These are phyloP conservation scores for Psilocybe mexicana DNA, from an alignment of 1,284 basidiomycete genomes.

Conservation along the genomic window DNA sequence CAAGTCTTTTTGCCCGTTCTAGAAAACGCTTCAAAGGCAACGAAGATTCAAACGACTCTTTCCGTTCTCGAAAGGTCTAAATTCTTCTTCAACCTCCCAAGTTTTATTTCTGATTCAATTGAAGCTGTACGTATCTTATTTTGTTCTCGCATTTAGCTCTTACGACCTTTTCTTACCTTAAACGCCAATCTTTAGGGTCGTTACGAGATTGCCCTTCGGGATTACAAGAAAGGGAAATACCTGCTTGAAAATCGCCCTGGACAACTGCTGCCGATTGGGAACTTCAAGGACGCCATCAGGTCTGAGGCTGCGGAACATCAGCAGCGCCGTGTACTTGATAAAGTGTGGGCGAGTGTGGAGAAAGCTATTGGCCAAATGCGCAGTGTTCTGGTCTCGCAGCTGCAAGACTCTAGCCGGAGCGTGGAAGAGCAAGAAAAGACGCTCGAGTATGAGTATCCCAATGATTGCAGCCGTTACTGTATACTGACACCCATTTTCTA, in stretches of 20 bases:
- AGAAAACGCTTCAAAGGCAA: constrained; percentile 94
- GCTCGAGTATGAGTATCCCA: constrained; percentile 71
- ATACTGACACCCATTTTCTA: constrained; percentile 2
- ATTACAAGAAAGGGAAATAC: constrained; percentile 97
- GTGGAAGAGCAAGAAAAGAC: constrained; percentile 97
- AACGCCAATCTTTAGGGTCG: constrained; percentile 59
- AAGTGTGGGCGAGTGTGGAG: constrained; percentile 96
- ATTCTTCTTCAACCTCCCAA: constrained; percentile 98
- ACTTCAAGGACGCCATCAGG: constrained; percentile 53
- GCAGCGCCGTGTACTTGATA: constrained; percentile 91
- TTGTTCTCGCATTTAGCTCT: constrained; percentile 1
- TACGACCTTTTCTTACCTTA: neutral
- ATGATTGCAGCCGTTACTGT: neutral
- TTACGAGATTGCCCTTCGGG: constrained; percentile 91
- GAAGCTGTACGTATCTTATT: constrained; percentile 64
- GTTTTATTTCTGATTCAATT: constrained; percentile 88
- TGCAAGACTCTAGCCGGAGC: constrained; percentile 77
- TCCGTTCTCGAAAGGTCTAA: constrained; percentile 96
- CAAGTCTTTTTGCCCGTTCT: constrained; percentile 96
- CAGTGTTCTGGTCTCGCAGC: constrained; percentile 69
- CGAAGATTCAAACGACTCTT: constrained; percentile 90
- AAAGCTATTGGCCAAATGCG: constrained; percentile 94
- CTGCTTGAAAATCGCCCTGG: constrained; percentile 86
- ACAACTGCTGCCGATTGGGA: constrained; percentile 72
- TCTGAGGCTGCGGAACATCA: constrained; percentile 64